Conservation (phyloP, 2,329 filamentous ascomycete genomes). For the Hypoxylon sp. region DNA sequence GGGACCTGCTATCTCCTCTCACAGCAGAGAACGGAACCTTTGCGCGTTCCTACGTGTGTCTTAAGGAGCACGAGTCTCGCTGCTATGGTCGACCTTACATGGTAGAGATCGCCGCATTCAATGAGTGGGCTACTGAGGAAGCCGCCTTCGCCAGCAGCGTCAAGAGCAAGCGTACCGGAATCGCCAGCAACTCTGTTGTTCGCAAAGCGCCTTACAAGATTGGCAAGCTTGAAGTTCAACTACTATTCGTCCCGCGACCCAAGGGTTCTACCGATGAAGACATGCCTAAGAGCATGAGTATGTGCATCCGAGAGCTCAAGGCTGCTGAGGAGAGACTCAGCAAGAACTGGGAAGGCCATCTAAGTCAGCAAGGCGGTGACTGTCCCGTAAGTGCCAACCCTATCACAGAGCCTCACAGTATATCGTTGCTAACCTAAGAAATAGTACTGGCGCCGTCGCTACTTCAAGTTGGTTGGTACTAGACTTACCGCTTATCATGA, state of each 20-base stretch:
- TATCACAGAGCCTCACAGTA: neutral
- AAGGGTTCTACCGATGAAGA: conserved; percentile 90
- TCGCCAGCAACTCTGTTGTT: conserved; percentile 75
- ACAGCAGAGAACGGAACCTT: conserved; percentile 95
- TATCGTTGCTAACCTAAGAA: conserved; percentile 56
- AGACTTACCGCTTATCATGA: conserved; percentile 98
- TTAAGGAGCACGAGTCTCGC: conserved; percentile 90
- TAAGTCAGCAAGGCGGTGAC: conserved; percentile 97
- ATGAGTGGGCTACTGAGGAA: conserved; percentile 97
- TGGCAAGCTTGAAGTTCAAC: conserved; percentile 92
- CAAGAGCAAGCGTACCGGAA: conserved; percentile 84
- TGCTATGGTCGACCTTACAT: conserved; percentile 91
- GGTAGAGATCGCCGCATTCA: conserved; percentile 95
- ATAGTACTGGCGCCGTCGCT: conserved; percentile 96
- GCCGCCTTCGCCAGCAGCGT: conserved; percentile 84
- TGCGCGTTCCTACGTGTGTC: conserved; percentile 90
- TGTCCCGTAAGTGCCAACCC: conserved; percentile 82
- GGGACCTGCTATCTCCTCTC: conserved; percentile 88
- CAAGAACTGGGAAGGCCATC: conserved; percentile 86
- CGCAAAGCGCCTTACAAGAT: conserved; percentile 96
- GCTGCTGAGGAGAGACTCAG: conserved; percentile 86
- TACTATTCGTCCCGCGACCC: conserved; percentile 94
- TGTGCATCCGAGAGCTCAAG: conserved; percentile 92
- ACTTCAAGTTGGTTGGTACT: conserved; percentile 92
- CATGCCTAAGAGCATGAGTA: conserved; percentile 99